These are phyloP conservation scores for Phytophthora sojae DNA, from an alignment of 352 stramenopile genomes.

Conservation along the genomic window DNA sequence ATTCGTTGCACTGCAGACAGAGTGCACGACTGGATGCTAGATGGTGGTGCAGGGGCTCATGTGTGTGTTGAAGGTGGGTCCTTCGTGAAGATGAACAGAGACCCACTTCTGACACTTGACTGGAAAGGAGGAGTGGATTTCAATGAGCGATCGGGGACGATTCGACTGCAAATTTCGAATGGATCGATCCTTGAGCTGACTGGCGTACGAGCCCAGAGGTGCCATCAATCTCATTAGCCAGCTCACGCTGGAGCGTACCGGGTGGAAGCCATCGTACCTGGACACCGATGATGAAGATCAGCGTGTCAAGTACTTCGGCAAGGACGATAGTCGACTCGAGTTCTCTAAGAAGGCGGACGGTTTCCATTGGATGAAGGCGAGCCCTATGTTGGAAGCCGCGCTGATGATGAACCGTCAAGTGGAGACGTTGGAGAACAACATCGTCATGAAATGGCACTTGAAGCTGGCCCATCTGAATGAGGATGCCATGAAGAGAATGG, in stretches of 20 bases:
- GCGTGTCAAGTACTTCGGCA: background rate
- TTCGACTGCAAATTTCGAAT: background rate
- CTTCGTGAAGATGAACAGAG: background rate
- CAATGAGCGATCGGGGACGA: background rate
- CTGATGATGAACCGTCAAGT: background rate
- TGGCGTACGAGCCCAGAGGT: background rate
- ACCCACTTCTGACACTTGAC: background rate
- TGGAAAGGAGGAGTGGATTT: background rate
- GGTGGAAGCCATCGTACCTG: background rate
- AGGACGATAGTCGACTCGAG: background rate
- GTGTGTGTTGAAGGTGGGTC: background rate
- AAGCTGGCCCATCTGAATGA: constrained; percentile 7
- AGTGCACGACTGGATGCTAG: background rate
- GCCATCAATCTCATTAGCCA: background rate
- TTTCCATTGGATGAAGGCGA: constrained; percentile 4
- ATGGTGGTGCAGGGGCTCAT: background rate
- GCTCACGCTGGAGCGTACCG: background rate
- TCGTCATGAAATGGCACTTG: constrained; percentile 11
- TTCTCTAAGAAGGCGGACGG: background rate
- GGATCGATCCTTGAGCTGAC: background rate
- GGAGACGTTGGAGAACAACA: background rate
- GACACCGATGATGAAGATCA: background rate
- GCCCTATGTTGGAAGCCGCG: background rate
- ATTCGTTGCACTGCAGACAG: background rate
- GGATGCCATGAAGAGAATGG: constrained; percentile 4